Conservation (phyloP, 1,284 basidiomycete genomes). For the Ganoderma boninense region DNA sequence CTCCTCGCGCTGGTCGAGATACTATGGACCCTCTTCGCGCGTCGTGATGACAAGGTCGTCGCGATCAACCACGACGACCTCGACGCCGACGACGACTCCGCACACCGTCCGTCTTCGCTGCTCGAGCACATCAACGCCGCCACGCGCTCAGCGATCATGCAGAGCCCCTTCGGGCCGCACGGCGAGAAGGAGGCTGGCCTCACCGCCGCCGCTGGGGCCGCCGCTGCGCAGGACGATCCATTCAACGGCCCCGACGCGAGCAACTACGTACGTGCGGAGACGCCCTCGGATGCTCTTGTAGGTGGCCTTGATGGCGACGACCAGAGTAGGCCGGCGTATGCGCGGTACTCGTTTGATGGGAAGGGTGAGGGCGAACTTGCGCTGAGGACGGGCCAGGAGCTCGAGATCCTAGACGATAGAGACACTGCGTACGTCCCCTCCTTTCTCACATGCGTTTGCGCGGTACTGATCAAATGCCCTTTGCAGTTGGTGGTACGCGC, state of each 20-base stretch:
- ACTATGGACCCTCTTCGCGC: slow-evolving; percentile 87
- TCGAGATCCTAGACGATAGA: slow-evolving; percentile 81
- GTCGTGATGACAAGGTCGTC: slow-evolving; percentile 72
- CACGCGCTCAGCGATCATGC: slow-evolving; percentile 77
- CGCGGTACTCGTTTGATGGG: slow-evolving; percentile 83
- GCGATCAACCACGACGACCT: slow-evolving; percentile 64
- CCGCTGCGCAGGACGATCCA: slow-evolving; percentile 55
- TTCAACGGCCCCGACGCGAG: slow-evolving; percentile 74
- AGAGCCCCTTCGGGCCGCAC: slow-evolving; percentile 57
- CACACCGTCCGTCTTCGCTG: slow-evolving; percentile 80
- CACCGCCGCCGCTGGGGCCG: slow-evolving; percentile 35
- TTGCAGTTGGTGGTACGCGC: slow-evolving; percentile 90
- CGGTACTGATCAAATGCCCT: slow-evolving; percentile 22
- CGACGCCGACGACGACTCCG: slow-evolving; percentile 81
- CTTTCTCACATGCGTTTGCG: background rate
- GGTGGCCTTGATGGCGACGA: slow-evolving; percentile 72
- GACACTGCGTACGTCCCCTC: slow-evolving; percentile 73
- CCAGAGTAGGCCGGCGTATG: slow-evolving; percentile 74
- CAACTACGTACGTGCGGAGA: slow-evolving; percentile 79
- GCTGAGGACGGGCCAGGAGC: slow-evolving; percentile 73
- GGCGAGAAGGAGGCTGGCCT: slow-evolving; percentile 61
- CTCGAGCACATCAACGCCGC: slow-evolving; percentile 91
- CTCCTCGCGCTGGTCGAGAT: slow-evolving; percentile 89
- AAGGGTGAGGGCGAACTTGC: slow-evolving; percentile 79
- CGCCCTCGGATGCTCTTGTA: slow-evolving; percentile 76